Percentiles rank a stretch among this genome's conserved stretches.
phyloP scores from a whole-genome alignment of 805 yeast genomes.

The Schwanniomyces polymorphus region DNA sequence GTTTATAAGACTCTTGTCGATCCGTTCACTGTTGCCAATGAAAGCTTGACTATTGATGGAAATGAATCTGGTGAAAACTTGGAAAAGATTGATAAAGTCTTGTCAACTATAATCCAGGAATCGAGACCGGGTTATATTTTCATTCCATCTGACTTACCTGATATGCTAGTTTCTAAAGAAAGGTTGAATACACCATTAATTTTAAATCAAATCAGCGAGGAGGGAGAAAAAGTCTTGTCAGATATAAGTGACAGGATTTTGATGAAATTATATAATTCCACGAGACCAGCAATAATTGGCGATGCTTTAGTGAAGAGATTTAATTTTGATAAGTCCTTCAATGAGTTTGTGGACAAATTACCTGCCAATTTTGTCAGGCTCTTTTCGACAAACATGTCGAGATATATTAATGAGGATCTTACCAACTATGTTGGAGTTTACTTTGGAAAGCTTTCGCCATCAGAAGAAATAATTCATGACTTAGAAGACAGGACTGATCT shows the following conservation, averaged over 20 bases:
- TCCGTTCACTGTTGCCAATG: constrained; percentile 49
- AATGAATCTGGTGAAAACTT: constrained; percentile 39
- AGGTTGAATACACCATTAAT: constrained; percentile 17
- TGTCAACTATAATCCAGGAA: constrained; percentile 51
- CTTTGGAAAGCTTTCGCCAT: constrained; percentile 55
- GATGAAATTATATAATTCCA: constrained; percentile 48
- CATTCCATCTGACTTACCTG: constrained; percentile 71
- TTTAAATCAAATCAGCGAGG: not conserved
- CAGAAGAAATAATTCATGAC: constrained; percentile 13
- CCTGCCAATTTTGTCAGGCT: constrained; percentile 39
- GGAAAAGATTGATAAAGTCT: constrained; percentile 65
- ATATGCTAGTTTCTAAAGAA: constrained; percentile 24
- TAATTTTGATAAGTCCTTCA: constrained; percentile 44
- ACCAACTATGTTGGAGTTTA: constrained; percentile 70
- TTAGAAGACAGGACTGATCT: constrained; percentile 58
- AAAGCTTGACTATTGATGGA: constrained; percentile 32
- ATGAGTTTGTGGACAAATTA: constrained; percentile 47
- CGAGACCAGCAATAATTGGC: constrained; percentile 65
- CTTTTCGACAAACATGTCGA: constrained; percentile 65
- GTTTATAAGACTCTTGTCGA: constrained; percentile 67
- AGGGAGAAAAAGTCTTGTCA: constrained; percentile 13
- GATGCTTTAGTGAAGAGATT: constrained; percentile 72
- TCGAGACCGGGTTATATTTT: constrained; percentile 83
- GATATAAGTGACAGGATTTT: constrained; percentile 39
- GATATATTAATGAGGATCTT: constrained; percentile 73